Conservation (phyloP, 345 rosid species). For the Eucalyptus pauciflora region DNA sequence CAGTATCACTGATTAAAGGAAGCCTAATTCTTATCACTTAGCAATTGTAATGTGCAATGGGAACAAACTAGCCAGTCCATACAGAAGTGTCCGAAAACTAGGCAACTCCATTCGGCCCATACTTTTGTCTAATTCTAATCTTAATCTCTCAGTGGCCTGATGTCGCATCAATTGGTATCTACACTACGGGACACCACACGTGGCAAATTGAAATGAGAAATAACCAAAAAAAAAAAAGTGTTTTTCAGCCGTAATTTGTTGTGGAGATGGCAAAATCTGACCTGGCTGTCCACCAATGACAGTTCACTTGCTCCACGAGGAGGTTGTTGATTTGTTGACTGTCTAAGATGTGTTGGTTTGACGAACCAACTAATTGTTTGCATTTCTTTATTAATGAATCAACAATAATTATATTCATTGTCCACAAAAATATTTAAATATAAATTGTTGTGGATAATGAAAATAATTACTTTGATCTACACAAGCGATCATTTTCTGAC, state of each 20-base stretch:
- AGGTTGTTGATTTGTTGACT: not conserved
- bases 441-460: no score
- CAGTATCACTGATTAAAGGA: not conserved
- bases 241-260: not conserved
- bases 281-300: not conserved
- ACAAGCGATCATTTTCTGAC: not conserved
- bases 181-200: not conserved
- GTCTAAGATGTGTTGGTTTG: not conserved
- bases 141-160: not conserved
- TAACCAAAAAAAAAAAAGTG: not conserved
- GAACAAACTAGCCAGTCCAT: constrained; percentile 1
- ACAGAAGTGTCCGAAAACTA: not conserved
- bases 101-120: not conserved
- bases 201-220: not conserved
- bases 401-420: no score
- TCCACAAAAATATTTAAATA: no score
- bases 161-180: not conserved
- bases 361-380: fast-evolving
- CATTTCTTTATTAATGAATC: no score
- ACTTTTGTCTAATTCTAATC: not conserved
- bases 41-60: not conserved
- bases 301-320: not conserved
- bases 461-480: not conserved
- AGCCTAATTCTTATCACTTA: not conserved
- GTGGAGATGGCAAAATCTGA: not conserved